Evolutionary conservation across 192 early-diverging fungal genomes (phyloP), one percentile per base, ranked within the genome.

Genomic region (Jimgerdemannia lactiflua): DNA sequence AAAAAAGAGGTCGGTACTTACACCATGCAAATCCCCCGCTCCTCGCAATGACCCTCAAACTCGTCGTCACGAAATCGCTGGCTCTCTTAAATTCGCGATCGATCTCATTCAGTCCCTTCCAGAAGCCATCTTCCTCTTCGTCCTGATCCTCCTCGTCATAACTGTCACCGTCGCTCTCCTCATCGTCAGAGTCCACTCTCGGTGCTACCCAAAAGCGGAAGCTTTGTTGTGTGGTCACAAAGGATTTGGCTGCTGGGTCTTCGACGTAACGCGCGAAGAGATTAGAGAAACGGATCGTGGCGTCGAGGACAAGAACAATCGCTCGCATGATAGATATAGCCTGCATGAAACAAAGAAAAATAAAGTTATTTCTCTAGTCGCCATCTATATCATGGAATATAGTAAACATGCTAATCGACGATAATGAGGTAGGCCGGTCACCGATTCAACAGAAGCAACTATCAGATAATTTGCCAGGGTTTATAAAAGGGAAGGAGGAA

Each of bases 41-140:
- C 42, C 39, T 75, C 14, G 70, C 78, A 43, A 75, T 14, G 41
- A 89, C 84, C 64, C 67, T 84, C 67, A 89, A 75, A 43, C 69
- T 79, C 18, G 70, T 59, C 6, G 70, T 71, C 17, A 79, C 75
- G 65, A 79, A 79, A 17, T 79, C 71, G 65, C 72, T 79, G 17
- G 74, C 69, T 40, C 74, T 17, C 11, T n/a, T 71, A 65, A 75
- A 79, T 39, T 75, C 78, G 10, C 70, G 68, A 69, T 78, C 73
- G 17, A 78, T 18, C 3, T 14, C 42, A 74, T 54, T 65, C 69
- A 78, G 39, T 43, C 59, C 39, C 3, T 14, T 49, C 42, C 39
- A 39, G 49, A 75, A 72, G 1, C 10, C 4, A 3, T 72, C n/a
- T 65, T 64, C 29, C 4, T 77, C 43, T 10, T n/a, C 42, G 41